Conservation (phyloP, 495 filamentous ascomycete species). For the Parathielavia hyrcaniae region DNA sequence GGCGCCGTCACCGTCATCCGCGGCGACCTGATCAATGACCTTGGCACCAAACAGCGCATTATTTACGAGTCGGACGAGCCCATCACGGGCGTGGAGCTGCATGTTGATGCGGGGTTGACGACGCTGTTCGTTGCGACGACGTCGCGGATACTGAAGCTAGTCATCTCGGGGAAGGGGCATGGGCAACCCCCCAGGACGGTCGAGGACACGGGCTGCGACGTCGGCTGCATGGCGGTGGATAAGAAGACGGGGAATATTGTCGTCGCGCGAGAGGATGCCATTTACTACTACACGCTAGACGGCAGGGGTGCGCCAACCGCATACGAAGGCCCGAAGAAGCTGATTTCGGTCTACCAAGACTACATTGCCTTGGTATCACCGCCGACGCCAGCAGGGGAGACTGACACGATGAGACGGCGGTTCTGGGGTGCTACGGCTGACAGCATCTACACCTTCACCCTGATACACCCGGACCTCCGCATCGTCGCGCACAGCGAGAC, state of each 20-base stretch:
- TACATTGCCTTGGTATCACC: conserved; percentile 88
- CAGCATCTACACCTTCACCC: conserved; percentile 74
- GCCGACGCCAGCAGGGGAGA: conserved; percentile 47
- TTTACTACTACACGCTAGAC: conserved; percentile 84
- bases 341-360: conserved; percentile 72
- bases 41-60: conserved; percentile 90
- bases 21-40: conserved; percentile 90
- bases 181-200: conserved; percentile 81
- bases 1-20: conserved; percentile 89
- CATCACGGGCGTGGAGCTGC: conserved; percentile 80
- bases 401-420: conserved; percentile 46
- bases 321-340: conserved; percentile 83
- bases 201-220: conserved; percentile 80
- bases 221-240: conserved; percentile 90
- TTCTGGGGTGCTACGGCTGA: conserved; percentile 65
- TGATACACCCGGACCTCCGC: conserved; percentile 84
- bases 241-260: conserved; percentile 73
- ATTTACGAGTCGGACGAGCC: conserved; percentile 97
- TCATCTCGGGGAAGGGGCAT: conserved; percentile 79
- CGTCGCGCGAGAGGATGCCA: conserved; percentile 85
- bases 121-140: conserved; percentile 91
- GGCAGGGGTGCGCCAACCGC: conserved; percentile 81
- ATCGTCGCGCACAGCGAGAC: conserved; percentile 87
- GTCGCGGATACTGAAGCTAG: conserved; percentile 74
- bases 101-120: conserved; percentile 55